Evolutionary conservation across 129 eudicot species (phyloP), one percentile per base, ranked within the genome.

Genomic region (Calendula officinalis): DNA sequence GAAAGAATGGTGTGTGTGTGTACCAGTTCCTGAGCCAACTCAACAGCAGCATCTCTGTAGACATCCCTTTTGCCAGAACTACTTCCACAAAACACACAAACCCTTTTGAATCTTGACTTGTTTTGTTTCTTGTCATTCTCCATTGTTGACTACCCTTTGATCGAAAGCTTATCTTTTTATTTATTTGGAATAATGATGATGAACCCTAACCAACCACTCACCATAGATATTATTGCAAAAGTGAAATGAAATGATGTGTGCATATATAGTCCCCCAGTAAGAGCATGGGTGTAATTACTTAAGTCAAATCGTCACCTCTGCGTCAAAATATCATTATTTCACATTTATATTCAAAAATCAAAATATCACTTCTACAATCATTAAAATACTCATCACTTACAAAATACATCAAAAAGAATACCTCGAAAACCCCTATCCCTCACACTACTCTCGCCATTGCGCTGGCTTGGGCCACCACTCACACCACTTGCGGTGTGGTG

Each of bases 61-160:
- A 83, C 79, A 22, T 84, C 91, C 49, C 84, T 79, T 69, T 87
- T 87, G 0, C 95, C 90, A 37, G 88, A 62, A 65, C 95, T 87
- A 41, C 91, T 87, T 13, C 91, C 95, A 74, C 95, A 87, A 69
- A 87, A 87, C 36, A 84, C 95, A 65, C 95, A 84, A 13, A 87
- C 88, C 22, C 88, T 67, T 67, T 77, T 87, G 75, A 87, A 87
- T 68, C 84, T 81, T 56, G 95, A 86, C 34, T 66, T 71, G 45
- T 49, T 64, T 8, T 22, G 17, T 46, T 75, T 61, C 58, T 73
- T 72, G 45, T 73, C 85, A 73, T 53, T 68, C 56, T 61, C 63
- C 68, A 66, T 73, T 16, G 30, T 55, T 60, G 30, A 22, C 30
- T 57, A n/a, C 5, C n/a, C 33, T 62, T 42, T 42, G 48, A 45